Evolutionary conservation across 2,329 filamentous ascomycete genomes (phyloP).

Genomic region (Colletotrichum sp.): DNA sequence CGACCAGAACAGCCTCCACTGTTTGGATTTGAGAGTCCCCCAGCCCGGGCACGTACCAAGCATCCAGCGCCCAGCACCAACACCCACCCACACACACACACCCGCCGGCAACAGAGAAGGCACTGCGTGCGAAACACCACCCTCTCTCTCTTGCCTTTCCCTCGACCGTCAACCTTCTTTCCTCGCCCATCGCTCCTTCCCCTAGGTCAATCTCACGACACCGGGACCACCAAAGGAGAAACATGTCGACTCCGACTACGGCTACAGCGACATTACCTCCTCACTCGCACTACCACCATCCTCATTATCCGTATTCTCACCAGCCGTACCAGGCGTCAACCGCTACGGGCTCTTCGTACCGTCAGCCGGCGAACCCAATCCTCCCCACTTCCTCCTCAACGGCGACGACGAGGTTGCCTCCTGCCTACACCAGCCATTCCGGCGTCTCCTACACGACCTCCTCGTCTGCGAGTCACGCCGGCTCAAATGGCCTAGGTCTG

Average conservation of each 20-base stretch:
- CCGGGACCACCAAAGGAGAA: slow-evolving; percentile 24
- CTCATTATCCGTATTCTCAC: slow-evolving; percentile 67
- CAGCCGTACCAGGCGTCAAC: slow-evolving; percentile 52
- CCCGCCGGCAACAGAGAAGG: slow-evolving; percentile 8
- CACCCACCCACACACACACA: slow-evolving; percentile 6
- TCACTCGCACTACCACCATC: slow-evolving; percentile 66
- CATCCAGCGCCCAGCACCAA: slow-evolving; percentile 7
- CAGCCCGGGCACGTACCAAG: slow-evolving; percentile 12
- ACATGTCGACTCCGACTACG: slow-evolving; percentile 79
- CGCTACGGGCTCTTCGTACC: slow-evolving; percentile 35
- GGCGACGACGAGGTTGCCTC: slow-evolving; percentile 36
- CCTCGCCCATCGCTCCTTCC: slow-evolving; percentile 2
- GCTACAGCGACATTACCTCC: slow-evolving; percentile 29
- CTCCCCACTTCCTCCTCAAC: slow-evolving; percentile 45
- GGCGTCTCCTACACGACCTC: slow-evolving; percentile 28
- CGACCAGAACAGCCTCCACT: neutral
- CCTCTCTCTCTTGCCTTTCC: slow-evolving; percentile 1
- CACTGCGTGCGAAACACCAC: slow-evolving; percentile 19
- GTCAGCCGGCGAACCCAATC: slow-evolving; percentile 35
- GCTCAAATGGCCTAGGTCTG: slow-evolving; percentile 41
- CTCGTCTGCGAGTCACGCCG: slow-evolving; percentile 25
- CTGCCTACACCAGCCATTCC: slow-evolving; percentile 35
- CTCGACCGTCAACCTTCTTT: slow-evolving; percentile 14
- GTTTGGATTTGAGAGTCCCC: slow-evolving; percentile 16
- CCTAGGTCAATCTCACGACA: slow-evolving; percentile 21